These are phyloP conservation scores for Arthroderma sp. DNA, from an alignment of 2,329 filamentous ascomycete genomes.

Conservation along the genomic window DNA sequence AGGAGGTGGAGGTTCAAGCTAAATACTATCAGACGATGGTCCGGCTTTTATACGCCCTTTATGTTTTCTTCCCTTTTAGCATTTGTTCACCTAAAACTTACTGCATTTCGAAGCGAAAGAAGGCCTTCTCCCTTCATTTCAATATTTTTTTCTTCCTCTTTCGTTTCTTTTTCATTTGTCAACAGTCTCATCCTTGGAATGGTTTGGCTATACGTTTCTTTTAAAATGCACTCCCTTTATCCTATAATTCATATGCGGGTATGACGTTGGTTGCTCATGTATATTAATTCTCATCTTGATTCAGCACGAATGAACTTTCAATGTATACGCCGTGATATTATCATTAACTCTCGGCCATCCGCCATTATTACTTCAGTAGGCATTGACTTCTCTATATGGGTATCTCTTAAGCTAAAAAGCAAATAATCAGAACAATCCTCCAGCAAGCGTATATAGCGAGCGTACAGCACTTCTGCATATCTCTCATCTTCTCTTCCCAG, in stretches of 20 bases:
- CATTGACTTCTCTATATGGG: background rate
- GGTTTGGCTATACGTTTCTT: slow-evolving; percentile 1
- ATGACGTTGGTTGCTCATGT: slow-evolving; percentile 1
- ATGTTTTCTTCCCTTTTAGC: background rate
- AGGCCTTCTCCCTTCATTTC: background rate
- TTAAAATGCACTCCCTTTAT: background rate
- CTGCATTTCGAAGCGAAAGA: background rate
- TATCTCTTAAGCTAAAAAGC: background rate
- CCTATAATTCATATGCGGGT: background rate
- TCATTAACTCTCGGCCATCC: background rate
- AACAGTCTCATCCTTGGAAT: background rate
- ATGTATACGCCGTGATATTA: background rate
- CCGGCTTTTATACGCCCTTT: background rate
- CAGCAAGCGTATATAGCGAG: background rate
- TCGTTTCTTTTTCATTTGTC: background rate
- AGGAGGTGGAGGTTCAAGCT: slow-evolving; percentile 17
- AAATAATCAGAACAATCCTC: background rate
- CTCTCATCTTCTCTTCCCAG: slow-evolving; percentile 6
- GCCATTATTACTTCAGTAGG: background rate
- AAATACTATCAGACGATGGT: background rate
- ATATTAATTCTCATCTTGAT: background rate
- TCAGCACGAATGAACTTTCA: background rate
- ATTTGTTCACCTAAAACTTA: background rate
- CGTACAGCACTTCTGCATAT: background rate
- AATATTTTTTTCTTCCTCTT: background rate